These are phyloP conservation scores for Neurospora sp. DNA, from an alignment of 495 filamentous ascomycete species.

Conservation along the genomic window DNA sequence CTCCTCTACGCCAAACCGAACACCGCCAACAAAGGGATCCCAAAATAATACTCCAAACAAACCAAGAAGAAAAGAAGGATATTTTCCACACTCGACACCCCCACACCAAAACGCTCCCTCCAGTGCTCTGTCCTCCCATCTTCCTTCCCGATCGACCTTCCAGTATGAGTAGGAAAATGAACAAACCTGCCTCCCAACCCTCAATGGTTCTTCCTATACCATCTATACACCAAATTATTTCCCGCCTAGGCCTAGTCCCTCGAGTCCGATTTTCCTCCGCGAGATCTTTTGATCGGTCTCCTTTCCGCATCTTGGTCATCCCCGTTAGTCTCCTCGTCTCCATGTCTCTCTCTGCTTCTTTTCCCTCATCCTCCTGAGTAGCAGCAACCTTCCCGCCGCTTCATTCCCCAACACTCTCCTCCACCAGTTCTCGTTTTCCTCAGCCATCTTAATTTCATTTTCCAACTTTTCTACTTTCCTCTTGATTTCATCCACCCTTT, in stretches of 20 bases:
- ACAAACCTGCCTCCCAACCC: background rate
- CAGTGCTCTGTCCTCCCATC: background rate
- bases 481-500: background rate
- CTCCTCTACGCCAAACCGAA: background rate
- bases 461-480: background rate
- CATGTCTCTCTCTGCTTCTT: background rate
- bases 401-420: background rate
- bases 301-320: background rate
- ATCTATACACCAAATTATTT: background rate
- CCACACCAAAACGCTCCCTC: background rate
- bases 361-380: background rate
- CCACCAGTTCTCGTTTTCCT: background rate
- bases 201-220: too few species aligned
- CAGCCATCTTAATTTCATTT: background rate
- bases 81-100: background rate
- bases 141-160: background rate
- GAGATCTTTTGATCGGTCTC: background rate
- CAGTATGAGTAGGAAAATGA: background rate
- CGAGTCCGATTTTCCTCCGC: background rate
- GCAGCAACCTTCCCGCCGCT: background rate
- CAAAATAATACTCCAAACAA: background rate
- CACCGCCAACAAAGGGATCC: background rate
- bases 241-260: background rate
- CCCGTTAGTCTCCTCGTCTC: background rate
- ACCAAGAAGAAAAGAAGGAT: background rate